phyloP scores from a whole-genome alignment of 139 green algal genomes.

The Micractinium sp. region DNA sequence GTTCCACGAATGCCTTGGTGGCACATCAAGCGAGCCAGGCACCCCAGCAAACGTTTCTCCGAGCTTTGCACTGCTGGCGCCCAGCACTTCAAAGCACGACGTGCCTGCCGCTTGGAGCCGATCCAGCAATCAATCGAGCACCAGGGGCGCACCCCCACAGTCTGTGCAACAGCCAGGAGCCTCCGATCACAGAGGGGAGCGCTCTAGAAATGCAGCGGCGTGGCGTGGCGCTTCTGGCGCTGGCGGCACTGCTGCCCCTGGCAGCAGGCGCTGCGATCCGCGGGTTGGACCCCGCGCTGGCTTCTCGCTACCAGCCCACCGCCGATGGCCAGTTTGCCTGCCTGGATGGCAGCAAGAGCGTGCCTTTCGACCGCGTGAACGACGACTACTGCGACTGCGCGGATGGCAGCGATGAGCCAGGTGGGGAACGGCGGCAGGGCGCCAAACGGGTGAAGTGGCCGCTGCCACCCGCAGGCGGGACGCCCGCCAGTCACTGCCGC shows the following conservation, averaged over 20 bases:
- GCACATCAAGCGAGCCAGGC: no score
- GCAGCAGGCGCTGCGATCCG: background rate
- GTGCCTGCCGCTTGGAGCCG: no score
- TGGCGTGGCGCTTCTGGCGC: slow-evolving; percentile 1
- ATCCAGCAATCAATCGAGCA: background rate
- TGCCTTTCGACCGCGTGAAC: slow-evolving; percentile 70
- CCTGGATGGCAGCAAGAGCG: slow-evolving; percentile 64
- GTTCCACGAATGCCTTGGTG: no score
- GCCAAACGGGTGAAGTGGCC: background rate
- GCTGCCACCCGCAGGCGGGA: no score
- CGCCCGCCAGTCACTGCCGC: background rate
- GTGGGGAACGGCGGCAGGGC: slow-evolving; percentile 31
- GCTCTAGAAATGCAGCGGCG: no score
- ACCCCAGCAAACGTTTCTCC: no score
- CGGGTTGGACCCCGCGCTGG: slow-evolving; percentile 28
- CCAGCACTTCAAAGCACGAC: no score
- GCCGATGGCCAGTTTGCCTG: slow-evolving; percentile 66
- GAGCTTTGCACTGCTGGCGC: no score
- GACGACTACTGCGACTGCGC: slow-evolving; percentile 96
- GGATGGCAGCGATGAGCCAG: slow-evolving; percentile 95
- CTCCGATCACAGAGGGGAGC: no score
- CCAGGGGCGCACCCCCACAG: background rate
- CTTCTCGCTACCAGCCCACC: slow-evolving; percentile 20
- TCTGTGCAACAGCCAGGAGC: background rate
- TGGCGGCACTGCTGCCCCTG: slow-evolving; percentile 3